These are phyloP conservation scores for Cryptosporidium sp. DNA, from an alignment of 169 alveolate species.

Conservation along the genomic window DNA sequence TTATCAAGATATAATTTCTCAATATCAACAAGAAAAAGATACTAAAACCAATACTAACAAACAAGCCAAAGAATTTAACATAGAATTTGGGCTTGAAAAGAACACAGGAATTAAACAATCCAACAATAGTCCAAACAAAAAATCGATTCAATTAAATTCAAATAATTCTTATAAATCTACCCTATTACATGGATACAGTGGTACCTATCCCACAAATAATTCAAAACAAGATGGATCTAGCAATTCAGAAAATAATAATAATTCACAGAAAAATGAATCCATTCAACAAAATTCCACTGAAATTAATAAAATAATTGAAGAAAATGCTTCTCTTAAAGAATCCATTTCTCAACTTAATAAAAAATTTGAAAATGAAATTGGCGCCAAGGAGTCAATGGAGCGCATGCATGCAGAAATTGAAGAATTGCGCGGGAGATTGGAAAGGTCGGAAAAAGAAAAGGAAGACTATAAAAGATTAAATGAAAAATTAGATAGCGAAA, in stretches of 20 bases:
- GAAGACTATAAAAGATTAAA: background rate
- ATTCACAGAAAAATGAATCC: background rate
- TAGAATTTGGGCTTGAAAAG: background rate
- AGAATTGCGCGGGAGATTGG: conserved; percentile 21
- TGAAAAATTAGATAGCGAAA: background rate
- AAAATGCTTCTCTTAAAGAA: conserved; percentile 8
- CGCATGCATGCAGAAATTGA: conserved; percentile 22
- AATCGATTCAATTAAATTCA: background rate
- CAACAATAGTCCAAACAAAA: background rate
- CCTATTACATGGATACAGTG: conserved; percentile 1
- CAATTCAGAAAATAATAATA: background rate
- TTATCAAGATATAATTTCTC: conserved; percentile 48
- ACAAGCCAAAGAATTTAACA: background rate
- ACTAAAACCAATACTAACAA: background rate
- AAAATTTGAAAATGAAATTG: background rate
- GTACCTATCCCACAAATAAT: background rate
- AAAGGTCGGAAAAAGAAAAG: background rate
- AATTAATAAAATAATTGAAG: background rate
- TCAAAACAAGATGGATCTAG: background rate
- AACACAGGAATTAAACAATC: background rate
- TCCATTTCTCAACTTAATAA: background rate
- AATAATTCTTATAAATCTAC: background rate
- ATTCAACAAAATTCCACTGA: background rate
- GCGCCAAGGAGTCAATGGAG: conserved; percentile 23
- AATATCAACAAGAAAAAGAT: conserved; percentile 17